Evolutionary conservation across 805 yeast genomes (phyloP).

Genomic region (Suhomyces vadensis): DNA sequence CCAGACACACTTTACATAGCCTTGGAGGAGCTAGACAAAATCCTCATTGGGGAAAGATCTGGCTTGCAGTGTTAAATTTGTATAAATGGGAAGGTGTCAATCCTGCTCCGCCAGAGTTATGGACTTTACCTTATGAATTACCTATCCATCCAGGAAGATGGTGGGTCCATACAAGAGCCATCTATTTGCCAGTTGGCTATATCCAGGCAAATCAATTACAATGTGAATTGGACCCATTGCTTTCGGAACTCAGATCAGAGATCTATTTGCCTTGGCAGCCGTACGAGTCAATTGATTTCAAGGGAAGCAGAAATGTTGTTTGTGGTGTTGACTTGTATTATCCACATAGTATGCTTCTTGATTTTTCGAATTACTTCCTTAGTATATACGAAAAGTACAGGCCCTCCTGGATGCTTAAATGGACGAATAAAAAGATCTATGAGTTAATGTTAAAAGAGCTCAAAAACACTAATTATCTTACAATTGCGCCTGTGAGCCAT

Average conservation of each 20-base stretch:
- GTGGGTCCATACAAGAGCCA: conserved; percentile 99
- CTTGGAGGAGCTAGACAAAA: conserved; percentile 87
- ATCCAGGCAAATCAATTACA: conserved; percentile 56
- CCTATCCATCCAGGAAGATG: conserved; percentile 94
- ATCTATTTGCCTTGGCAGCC: conserved; percentile 59
- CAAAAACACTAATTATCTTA: conserved; percentile 72
- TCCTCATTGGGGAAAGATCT: conserved; percentile 98
- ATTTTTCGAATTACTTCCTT: conserved; percentile 60
- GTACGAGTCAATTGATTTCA: conserved; percentile 67
- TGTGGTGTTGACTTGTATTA: conserved; percentile 92
- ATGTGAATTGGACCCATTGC: conserved; percentile 63
- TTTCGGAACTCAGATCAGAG: conserved; percentile 69
- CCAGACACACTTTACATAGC: conserved; percentile 64
- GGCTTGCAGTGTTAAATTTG: conserved; percentile 77
- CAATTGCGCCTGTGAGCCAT: conserved; percentile 92
- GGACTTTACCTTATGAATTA: conserved; percentile 77
- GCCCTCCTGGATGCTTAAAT: conserved; percentile 68
- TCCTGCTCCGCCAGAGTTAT: conserved; percentile 96
- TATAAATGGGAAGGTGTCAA: conserved; percentile 97
- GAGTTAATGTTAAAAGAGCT: conserved; percentile 72
- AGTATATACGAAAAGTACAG: conserved; percentile 71
- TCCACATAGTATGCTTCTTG: conserved; percentile 76
- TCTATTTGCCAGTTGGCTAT: conserved; percentile 85
- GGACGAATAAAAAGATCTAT: conserved; percentile 54
- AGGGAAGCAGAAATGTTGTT: conserved; percentile 73